phyloP scores from a whole-genome alignment of 352 stramenopile genomes.

The Globisporangium paddicum region DNA sequence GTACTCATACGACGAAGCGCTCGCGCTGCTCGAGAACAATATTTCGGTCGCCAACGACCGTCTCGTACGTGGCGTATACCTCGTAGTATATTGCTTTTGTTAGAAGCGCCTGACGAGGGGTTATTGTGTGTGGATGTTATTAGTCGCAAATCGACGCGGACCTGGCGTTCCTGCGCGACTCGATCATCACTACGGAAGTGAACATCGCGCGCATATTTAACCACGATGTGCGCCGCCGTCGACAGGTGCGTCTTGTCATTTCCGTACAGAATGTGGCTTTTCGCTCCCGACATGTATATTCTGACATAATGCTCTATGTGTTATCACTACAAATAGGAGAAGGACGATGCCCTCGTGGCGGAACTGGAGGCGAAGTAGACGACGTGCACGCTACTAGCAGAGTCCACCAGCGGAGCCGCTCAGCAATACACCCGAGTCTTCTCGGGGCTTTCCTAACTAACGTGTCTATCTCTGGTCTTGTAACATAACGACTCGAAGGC shows the following conservation, averaged over 20 bases:
- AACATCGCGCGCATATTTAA: constrained; percentile 98
- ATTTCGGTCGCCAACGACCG: constrained; percentile 63
- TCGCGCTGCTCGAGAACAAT: constrained; percentile 85
- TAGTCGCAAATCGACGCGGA: constrained; percentile 86
- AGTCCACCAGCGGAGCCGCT: neutral
- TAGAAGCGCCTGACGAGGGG: neutral
- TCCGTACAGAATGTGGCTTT: too few relatives aligned
- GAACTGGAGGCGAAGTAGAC: constrained; percentile 67
- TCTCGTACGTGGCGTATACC: constrained; percentile 29
- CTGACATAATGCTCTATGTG: too few relatives aligned
- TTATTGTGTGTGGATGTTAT: neutral
- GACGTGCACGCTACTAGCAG: neutral
- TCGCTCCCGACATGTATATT: too few relatives aligned
- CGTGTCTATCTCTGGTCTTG: too few relatives aligned
- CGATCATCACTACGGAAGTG: constrained; percentile 97
- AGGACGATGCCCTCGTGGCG: constrained; percentile 56
- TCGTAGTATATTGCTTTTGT: neutral
- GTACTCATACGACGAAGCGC: constrained; percentile 96
- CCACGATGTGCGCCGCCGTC: constrained; percentile 91
- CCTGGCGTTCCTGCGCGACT: constrained; percentile 92
- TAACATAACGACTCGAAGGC: too few relatives aligned
- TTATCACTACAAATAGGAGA: too few relatives aligned
- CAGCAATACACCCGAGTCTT: too few relatives aligned
- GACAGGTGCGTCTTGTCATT: constrained; percentile 30
- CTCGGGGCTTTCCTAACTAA: too few relatives aligned